Evolutionary conservation across 257 asterid species (phyloP), one percentile per base, ranked within the genome.

Genomic region (Fraxinus pennsylvanica): DNA sequence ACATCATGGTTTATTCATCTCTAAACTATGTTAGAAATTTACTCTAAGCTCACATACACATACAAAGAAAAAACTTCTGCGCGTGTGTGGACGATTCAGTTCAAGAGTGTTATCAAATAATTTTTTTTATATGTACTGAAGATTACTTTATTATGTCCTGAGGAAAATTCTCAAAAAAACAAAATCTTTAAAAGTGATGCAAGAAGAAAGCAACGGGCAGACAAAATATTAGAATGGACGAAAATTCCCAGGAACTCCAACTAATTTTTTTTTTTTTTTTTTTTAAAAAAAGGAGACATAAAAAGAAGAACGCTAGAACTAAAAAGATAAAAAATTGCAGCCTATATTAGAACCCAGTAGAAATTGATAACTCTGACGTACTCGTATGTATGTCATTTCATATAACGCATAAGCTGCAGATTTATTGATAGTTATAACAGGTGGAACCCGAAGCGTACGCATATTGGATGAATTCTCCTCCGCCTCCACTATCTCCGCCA

Each of bases 401-500:
- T 91, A 96, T 67, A 91, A 78, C 14, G 94, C 97, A 83, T 88
- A 96, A 36, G 90, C 98, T 41, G 98, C 92, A 19, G 99, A 89
- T 68, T 96, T 96, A 67, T 93, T 87, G 61, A 96, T 83, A 8
- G 97, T 96, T 52, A 96, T 85, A 50, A 93, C 91, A 0, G 99
- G 97, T 0, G 97, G 97, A 67, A 80, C 87, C 70, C 99, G 85
- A 65, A 93, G 89, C 2, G 95, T 92, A 9, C 97, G 88, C 97
- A 93, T 96, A 72, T 82, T 85, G 50, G 89, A 88, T 4, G 95
- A 86, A 77, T 96, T 92, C 82, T 93, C 98, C 86, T 93, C 99
- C 77, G 94, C 96, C 84, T 93, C 99, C 36, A 91, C 99, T 63
- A 96, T 82, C 89, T 96, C 97, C 45, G 99, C 99, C 92, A 91